Evolutionary conservation across 2,329 filamentous ascomycete genomes (phyloP).

Genomic region (Didymella lethalis): DNA sequence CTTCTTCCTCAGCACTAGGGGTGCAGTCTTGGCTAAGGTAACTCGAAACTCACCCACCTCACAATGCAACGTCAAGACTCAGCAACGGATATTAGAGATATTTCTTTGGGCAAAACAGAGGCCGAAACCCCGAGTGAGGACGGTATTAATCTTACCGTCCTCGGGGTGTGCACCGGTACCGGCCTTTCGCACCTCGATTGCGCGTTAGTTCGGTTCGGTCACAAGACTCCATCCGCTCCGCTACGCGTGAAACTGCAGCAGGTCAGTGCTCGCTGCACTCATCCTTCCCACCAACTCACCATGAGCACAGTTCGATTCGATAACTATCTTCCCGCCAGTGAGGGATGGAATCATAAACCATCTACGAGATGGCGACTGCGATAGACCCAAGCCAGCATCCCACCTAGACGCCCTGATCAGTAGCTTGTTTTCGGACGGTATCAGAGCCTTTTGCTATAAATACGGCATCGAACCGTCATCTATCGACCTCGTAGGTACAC

Average conservation of each 20-base stretch:
- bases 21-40: constrained; percentile 19
- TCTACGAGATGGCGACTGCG: constrained; percentile 61
- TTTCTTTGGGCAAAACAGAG: not conserved
- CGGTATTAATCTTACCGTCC: constrained; percentile 59
- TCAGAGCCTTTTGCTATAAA: constrained; percentile 58
- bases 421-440: constrained; percentile 63
- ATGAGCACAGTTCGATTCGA: constrained; percentile 60
- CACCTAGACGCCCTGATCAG: constrained; percentile 66
- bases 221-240: constrained; percentile 59
- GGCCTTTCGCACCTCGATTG: constrained; percentile 67
- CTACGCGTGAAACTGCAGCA: constrained; percentile 64
- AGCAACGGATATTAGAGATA: constrained; percentile 19
- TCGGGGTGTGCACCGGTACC: constrained; percentile 64
- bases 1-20: not conserved
- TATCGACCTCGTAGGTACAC: constrained; percentile 65
- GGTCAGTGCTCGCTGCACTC: constrained; percentile 18
- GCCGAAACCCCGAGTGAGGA: constrained; percentile 10
- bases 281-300: not conserved
- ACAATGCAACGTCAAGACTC: constrained; percentile 28
- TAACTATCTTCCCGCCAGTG: constrained; percentile 61
- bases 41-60: constrained; percentile 1
- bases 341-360: constrained; percentile 66
- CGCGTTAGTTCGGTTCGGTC: constrained; percentile 64
- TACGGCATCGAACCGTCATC: constrained; percentile 54
- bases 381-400: constrained; percentile 62